These are phyloP conservation scores for Cubamyces sp. DNA, from an alignment of 768 basidiomycete genomes.

Conservation along the genomic window DNA sequence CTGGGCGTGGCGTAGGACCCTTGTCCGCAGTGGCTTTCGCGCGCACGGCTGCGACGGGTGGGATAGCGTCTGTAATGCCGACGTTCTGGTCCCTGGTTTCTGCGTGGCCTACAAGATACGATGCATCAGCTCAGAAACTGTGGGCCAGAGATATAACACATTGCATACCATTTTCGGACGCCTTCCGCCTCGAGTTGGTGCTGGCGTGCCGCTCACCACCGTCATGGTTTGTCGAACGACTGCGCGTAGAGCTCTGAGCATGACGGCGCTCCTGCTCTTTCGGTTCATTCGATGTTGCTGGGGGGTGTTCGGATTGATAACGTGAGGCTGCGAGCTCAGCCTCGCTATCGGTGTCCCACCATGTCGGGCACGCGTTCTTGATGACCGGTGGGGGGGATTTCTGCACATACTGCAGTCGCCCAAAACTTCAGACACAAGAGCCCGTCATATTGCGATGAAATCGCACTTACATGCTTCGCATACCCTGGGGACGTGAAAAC, in stretches of 20 bases:
- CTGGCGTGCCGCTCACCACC: background rate
- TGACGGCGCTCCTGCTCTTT: background rate
- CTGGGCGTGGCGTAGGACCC: slow-evolving; percentile 1
- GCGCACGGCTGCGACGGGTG: slow-evolving; percentile 27
- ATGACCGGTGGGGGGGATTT: slow-evolving; percentile 28
- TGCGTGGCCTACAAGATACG: background rate
- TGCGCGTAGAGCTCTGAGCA: background rate
- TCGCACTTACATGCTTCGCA: slow-evolving; percentile 61
- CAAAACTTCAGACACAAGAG: background rate
- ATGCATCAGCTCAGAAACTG: background rate
- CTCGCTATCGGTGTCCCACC: slow-evolving; percentile 32
- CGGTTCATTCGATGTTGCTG: background rate
- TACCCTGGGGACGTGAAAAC: slow-evolving; percentile 69
- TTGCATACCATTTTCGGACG: slow-evolving; percentile 1
- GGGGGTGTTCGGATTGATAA: slow-evolving; percentile 14
- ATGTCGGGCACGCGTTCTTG: slow-evolving; percentile 24
- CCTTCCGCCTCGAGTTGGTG: slow-evolving; percentile 1
- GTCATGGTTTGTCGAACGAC: background rate
- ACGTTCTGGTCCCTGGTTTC: slow-evolving; percentile 17
- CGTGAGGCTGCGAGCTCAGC: slow-evolving; percentile 26
- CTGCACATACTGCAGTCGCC: slow-evolving; percentile 31
- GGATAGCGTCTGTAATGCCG: slow-evolving; percentile 29
- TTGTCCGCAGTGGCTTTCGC: slow-evolving; percentile 16
- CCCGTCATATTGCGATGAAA: background rate
- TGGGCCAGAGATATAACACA: background rate